Percentiles rank a stretch among this genome's conserved stretches.
These are phyloP conservation scores for Glomus cerebriforme DNA, from an alignment of 192 early-diverging fungal genomes.

Conservation along the genomic window DNA sequence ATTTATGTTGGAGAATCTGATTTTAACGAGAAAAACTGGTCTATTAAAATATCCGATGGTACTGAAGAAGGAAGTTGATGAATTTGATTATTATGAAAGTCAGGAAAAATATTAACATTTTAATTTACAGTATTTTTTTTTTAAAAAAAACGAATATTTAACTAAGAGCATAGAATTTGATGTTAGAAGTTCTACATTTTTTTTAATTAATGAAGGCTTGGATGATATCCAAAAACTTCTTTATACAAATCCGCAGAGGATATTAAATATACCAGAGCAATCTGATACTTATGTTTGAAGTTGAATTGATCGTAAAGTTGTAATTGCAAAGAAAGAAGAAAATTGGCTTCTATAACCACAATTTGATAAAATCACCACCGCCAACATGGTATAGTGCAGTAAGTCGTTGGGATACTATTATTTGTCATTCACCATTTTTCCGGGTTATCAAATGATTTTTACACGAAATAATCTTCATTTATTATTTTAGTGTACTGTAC, in stretches of 20 bases:
- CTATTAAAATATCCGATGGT: slow-evolving; percentile 71
- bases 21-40: slow-evolving; percentile 64
- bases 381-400: slow-evolving; percentile 75
- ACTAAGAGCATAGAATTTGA: no score
- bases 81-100: slow-evolving; percentile 96
- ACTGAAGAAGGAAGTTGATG: slow-evolving; percentile 71
- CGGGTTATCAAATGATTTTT: slow-evolving; percentile 93
- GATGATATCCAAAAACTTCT: slow-evolving; percentile 75
- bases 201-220: slow-evolving; percentile 76
- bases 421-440: slow-evolving; percentile 82
- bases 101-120: not conserved
- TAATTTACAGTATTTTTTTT: no score
- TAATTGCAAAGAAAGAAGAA: slow-evolving; percentile 43
- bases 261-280: slow-evolving; percentile 93
- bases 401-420: slow-evolving; percentile 77
- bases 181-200: no score
- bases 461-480: slow-evolving; percentile 89
- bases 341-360: slow-evolving; percentile 54
- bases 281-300: slow-evolving; percentile 92
- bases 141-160: not conserved
- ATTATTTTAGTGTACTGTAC: slow-evolving; percentile 92
- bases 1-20: slow-evolving; percentile 74
- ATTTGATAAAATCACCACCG: no score
- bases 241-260: slow-evolving; percentile 83
- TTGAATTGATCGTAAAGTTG: slow-evolving; percentile 75